Evolutionary conservation across 768 basidiomycete genomes (phyloP).

Genomic region (Fomitopsis serialis): DNA sequence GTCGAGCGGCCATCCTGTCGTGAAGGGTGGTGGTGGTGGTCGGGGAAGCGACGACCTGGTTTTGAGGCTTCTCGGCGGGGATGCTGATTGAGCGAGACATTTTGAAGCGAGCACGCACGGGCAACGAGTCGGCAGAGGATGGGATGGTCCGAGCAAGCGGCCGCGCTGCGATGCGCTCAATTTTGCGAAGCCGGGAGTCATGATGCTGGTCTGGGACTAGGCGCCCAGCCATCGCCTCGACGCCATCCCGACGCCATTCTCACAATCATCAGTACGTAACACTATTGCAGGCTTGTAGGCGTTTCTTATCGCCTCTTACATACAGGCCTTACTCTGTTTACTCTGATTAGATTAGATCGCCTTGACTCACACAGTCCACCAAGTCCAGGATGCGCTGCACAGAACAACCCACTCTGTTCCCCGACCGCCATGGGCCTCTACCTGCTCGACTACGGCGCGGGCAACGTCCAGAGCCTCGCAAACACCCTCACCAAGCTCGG

Average conservation of each 20-base stretch:
- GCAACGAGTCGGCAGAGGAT: not conserved
- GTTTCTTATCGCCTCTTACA: not conserved
- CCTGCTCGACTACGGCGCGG: constrained; percentile 95
- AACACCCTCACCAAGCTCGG: constrained; percentile 86
- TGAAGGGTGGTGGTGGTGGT: constrained; percentile 37
- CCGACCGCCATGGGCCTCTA: constrained; percentile 55
- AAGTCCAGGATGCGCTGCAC: not conserved
- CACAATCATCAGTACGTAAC: too few species aligned
- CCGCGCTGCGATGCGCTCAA: not conserved
- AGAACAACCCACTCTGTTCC: not conserved
- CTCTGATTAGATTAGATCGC: constrained; percentile 17
- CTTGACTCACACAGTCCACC: constrained; percentile 7
- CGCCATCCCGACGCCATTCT: not conserved
- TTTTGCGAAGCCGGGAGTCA: not conserved
- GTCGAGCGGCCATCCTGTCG: constrained; percentile 35
- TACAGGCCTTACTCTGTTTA: not conserved
- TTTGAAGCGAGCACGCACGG: constrained; percentile 7
- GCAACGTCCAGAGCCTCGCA: constrained; percentile 90
- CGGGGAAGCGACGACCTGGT: constrained; percentile 50
- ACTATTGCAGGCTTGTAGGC: too few species aligned
- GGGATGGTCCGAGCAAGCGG: not conserved
- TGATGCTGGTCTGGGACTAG: not conserved
- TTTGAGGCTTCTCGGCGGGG: constrained; percentile 20
- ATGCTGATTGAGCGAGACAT: constrained; percentile 51
- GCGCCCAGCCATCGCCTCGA: not conserved